Conservation (phyloP, 1,284 basidiomycete species). For the Amylostereum areolatum region DNA sequence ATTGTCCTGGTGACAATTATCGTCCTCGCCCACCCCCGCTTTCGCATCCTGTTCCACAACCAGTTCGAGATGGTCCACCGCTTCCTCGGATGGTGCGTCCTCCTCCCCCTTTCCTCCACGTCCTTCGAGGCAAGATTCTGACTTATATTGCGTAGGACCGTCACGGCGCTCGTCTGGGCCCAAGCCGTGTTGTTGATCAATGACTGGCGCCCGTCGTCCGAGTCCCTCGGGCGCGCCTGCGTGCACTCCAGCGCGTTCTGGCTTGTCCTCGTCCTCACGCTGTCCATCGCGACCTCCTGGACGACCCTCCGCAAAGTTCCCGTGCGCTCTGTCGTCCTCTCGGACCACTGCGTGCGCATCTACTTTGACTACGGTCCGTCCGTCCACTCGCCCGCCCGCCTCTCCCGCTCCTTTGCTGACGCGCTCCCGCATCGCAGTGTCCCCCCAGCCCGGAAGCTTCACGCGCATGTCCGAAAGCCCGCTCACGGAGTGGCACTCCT, state of each 20-base stretch:
- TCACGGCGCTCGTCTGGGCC: slow-evolving; percentile 32
- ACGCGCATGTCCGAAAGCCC: slow-evolving; percentile 48
- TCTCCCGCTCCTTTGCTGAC: too few species aligned
- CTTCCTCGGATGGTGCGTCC: not conserved
- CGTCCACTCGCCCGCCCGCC: too few species aligned
- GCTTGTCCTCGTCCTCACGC: not conserved
- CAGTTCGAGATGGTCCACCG: not conserved
- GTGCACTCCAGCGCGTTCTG: not conserved
- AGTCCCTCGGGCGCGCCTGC: not conserved
- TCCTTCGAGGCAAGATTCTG: too few species aligned
- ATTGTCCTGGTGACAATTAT: slow-evolving; percentile 33
- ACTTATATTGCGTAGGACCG: too few species aligned
- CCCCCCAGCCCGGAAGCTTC: slow-evolving; percentile 48
- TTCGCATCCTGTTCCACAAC: not conserved
- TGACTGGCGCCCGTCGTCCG: not conserved
- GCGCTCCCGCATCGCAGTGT: slow-evolving; percentile 18
- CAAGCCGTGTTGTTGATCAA: not conserved
- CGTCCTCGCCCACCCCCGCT: not conserved
- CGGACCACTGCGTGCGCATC: not conserved
- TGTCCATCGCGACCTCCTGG: not conserved
- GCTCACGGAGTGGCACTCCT: slow-evolving; percentile 56
- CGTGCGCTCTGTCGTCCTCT: not conserved
- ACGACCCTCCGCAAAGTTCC: not conserved
- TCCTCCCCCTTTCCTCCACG: too few species aligned
- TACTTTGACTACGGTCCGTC: slow-evolving; percentile 21